Evolutionary conservation across 805 yeast species (phyloP).

Genomic region (Candida gorgasii): DNA sequence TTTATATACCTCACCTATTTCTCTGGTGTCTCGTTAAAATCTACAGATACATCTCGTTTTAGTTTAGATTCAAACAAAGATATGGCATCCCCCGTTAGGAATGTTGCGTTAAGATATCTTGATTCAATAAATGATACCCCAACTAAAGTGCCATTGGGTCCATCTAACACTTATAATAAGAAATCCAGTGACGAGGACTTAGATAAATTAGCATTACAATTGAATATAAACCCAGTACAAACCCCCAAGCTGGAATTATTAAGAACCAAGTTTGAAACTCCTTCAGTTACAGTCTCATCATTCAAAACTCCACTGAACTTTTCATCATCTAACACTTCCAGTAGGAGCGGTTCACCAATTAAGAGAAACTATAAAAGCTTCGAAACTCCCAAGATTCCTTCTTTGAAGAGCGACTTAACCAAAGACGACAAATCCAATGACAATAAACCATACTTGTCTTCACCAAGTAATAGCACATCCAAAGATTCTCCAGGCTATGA

Average conservation of each 20-base stretch:
- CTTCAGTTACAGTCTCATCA: constrained; percentile 44
- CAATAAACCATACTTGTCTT: constrained; percentile 23
- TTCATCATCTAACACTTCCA: constrained; percentile 20
- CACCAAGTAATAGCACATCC: constrained; percentile 30
- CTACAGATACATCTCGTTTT: too few species aligned
- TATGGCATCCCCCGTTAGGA: constrained; percentile 25
- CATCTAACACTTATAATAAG: constrained; percentile 27
- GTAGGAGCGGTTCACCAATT: constrained; percentile 20
- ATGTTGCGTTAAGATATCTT: constrained; percentile 37
- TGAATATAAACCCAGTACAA: constrained; percentile 27
- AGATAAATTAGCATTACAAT: constrained; percentile 39
- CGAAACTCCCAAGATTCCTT: constrained; percentile 16
- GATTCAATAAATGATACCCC: constrained; percentile 33
- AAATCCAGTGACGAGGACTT: constrained; percentile 30
- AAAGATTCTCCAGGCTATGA: constrained; percentile 56
- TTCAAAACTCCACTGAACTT: constrained; percentile 32
- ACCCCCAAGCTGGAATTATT: constrained; percentile 28
- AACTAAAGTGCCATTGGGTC: constrained; percentile 30
- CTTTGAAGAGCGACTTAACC: constrained; percentile 11
- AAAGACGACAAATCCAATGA: too few species aligned
- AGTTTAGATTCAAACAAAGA: too few species aligned
- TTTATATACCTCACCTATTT: neutral
- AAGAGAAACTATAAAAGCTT: constrained; percentile 14
- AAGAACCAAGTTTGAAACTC: constrained; percentile 37
- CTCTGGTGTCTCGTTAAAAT: neutral